Evolutionary conservation across 2,329 filamentous ascomycete species (phyloP), one percentile per base, ranked within the genome.

Genomic region (Colletotrichum chlorophyti): DNA sequence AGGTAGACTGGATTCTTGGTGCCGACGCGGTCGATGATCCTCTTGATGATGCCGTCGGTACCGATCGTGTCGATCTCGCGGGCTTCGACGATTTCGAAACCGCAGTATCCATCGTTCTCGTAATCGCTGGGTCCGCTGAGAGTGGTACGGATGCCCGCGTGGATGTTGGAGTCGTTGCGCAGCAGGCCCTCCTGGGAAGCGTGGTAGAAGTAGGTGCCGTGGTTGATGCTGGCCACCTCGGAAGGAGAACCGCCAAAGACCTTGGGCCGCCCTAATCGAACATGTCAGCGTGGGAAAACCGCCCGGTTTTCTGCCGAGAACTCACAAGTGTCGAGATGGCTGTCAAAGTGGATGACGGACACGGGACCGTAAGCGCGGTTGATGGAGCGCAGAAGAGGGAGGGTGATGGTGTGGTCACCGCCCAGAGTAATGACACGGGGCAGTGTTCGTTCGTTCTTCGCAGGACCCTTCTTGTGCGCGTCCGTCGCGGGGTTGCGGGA

Each of bases 131-230:
- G 87, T 0, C 91, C 91, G 58, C 85, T 90, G 15, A 95, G 79
- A 3, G 91, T 95, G 0, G 91, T 95, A 53, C 91, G 86, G 71
- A 96, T 95, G 34, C 91, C 91, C 14, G 91, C 91, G 71, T 96
- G 91, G 73, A 96, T 93, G 75, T 93, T 94, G 65, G 85, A 89
- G 77, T 95, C 90, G 69, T 95, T 96, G 62, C 82, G 82, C 17
- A 96, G 79, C 14, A 95, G 79, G 3, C 91, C 91, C 70, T 95
- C 91, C 74, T 87, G 84, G 1, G 88, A 76, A 0, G 91, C 91
- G 70, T 94, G 90, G 76, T 89, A 95, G 76, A 96, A 96, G 78
- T 95, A 95, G 1, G 91, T 95, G 37, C 91, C 91, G 75, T 95
- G 91, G 76, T 95, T 96, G 76, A 96, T 88, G 63, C 82, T 82